Evolutionary conservation across 805 yeast species (phyloP).

Genomic region (Cyberlindnera sargentensis): DNA sequence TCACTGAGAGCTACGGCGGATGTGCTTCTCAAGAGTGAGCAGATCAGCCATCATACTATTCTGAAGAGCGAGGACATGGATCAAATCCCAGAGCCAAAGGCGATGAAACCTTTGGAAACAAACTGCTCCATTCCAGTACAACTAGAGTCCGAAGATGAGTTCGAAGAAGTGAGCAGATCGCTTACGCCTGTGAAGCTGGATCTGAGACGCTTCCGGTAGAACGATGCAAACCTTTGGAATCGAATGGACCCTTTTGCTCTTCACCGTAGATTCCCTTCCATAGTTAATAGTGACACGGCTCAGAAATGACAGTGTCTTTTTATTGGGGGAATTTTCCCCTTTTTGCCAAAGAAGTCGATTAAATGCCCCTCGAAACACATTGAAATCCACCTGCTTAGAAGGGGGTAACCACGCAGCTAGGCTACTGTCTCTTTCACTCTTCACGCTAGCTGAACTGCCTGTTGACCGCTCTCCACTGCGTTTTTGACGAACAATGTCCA

Average conservation of each 20-base stretch:
- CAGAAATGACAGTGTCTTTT: neutral
- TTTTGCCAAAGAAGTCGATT: neutral
- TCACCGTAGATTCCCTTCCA: neutral
- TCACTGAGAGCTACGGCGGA: conserved; percentile 5
- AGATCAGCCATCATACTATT: conserved; percentile 5
- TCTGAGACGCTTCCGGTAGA: conserved; percentile 9
- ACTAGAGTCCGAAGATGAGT: conserved; percentile 7
- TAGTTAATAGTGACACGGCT: neutral
- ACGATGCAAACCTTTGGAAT: no score
- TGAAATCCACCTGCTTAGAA: neutral
- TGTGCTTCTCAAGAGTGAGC: conserved; percentile 7
- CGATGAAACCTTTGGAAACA: neutral
- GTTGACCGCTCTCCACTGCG: no score
- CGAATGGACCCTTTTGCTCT: no score
- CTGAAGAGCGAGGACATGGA: conserved; percentile 13
- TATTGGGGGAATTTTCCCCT: neutral
- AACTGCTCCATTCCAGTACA: neutral
- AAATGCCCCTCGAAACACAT: neutral
- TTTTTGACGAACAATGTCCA: conserved; percentile 26
- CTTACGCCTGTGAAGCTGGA: conserved; percentile 20
- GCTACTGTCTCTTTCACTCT: neutral
- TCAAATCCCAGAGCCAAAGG: conserved; percentile 2
- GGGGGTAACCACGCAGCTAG: neutral
- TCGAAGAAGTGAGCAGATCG: conserved; percentile 16
- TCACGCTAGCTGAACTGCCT: neutral